Conservation (phyloP, 495 filamentous ascomycete species). For the Alectoria sarmentosa region DNA sequence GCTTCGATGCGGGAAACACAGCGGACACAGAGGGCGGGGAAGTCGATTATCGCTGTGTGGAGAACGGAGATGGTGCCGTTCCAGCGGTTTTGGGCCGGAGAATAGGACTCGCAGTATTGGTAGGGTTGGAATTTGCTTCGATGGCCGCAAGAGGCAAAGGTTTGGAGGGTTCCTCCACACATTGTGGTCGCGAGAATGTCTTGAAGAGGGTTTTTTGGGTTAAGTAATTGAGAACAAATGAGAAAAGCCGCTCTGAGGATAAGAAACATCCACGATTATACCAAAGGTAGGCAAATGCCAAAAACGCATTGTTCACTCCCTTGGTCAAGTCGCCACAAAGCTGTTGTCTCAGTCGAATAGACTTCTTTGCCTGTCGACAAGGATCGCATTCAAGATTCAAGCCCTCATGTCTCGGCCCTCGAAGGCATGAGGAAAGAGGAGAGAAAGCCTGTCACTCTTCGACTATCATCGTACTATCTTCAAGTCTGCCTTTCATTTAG, state of each 20-base stretch:
- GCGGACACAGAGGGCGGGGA: background rate
- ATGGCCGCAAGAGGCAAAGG: background rate
- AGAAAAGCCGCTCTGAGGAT: background rate
- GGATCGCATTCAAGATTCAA: background rate
- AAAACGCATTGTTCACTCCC: background rate
- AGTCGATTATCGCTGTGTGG: background rate
- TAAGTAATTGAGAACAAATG: background rate
- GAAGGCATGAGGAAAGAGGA: background rate
- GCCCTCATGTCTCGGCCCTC: background rate
- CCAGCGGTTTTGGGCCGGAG: background rate
- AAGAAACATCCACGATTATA: background rate
- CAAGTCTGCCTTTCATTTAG: background rate
- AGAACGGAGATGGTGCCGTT: background rate
- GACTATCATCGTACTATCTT: background rate
- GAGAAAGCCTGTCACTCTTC: background rate
- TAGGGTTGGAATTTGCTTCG: background rate
- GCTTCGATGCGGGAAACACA: background rate
- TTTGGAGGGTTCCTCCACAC: background rate
- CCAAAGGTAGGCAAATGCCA: background rate
- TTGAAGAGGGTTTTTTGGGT: background rate
- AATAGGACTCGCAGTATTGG: background rate
- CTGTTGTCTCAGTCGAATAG: no score
- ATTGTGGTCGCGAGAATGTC: background rate
- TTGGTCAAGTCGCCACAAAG: no score
- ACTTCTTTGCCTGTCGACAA: background rate